A percentile compares a stretch with the other conserved stretches of the same genome.
phyloP scores from a whole-genome alignment of 2,329 filamentous ascomycete species.

The Trichothecium sympodiale region DNA sequence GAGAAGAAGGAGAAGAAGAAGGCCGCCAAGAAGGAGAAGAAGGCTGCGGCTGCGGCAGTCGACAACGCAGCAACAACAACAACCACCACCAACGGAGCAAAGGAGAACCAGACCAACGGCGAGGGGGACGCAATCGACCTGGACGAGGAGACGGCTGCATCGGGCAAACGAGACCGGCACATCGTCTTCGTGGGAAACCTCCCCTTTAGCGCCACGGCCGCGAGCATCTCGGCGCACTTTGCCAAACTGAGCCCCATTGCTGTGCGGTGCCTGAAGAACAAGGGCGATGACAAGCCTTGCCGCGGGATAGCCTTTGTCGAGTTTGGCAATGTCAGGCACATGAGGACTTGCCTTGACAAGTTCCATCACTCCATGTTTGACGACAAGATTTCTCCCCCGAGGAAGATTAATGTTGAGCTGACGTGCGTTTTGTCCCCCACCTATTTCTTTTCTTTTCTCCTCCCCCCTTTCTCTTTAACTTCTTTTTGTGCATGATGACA shows the following conservation, averaged over 20 bases:
- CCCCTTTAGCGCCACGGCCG: conserved; percentile 68
- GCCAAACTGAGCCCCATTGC: conserved; percentile 44
- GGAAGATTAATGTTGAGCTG: conserved; percentile 87
- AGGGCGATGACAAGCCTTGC: conserved; percentile 46
- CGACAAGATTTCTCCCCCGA: conserved; percentile 39
- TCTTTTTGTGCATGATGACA: conserved; percentile 5
- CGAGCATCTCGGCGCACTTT: conserved; percentile 65
- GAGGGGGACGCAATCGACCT: conserved; percentile 7
- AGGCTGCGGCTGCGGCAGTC: conserved; percentile 6
- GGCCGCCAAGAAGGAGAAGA: conserved; percentile 12
- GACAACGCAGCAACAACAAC: conserved; percentile 20
- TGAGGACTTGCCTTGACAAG: conserved; percentile 85
- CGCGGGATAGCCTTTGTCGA: conserved; percentile 82
- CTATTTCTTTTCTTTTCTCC: conserved; percentile 3
- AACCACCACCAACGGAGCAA: conserved; percentile 9
- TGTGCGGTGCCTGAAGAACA: conserved; percentile 59
- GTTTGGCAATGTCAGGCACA: conserved; percentile 74
- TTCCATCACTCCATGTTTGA: conserved; percentile 78
- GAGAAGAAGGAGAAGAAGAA: conserved; percentile 17
- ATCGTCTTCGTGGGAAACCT: conserved; percentile 57
- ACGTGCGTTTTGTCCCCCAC: conserved; percentile 45
- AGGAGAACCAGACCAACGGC: background rate
- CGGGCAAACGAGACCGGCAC: conserved; percentile 15
- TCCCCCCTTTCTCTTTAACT: conserved; percentile 2
- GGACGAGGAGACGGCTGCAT: conserved; percentile 8